Evolutionary conservation across 495 filamentous ascomycete genomes (phyloP).

Genomic region (Hypoxylon subgilvum): DNA sequence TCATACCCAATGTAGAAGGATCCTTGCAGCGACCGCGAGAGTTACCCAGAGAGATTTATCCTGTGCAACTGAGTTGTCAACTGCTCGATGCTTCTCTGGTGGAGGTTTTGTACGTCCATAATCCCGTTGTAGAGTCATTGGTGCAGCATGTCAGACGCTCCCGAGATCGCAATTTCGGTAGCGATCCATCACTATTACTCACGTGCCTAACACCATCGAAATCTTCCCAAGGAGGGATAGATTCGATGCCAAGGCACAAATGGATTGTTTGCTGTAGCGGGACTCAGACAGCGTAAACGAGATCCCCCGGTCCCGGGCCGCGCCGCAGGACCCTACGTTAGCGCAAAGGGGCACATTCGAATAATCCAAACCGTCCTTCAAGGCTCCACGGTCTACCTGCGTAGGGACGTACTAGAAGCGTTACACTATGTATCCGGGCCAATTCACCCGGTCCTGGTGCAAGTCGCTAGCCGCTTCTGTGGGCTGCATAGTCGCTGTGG

Average conservation of each 20-base stretch:
- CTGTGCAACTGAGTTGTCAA: constrained; percentile 19
- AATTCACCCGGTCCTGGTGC: constrained; percentile 3
- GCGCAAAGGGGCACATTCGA: neutral
- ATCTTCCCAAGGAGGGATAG: neutral
- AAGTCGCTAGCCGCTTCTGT: constrained; percentile 20
- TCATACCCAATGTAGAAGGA: neutral
- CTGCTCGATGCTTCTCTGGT: constrained; percentile 16
- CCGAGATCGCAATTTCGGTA: constrained; percentile 26
- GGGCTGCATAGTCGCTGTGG: neutral
- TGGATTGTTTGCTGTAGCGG: constrained; percentile 34
- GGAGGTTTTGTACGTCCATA: neutral
- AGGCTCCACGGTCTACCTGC: constrained; percentile 3
- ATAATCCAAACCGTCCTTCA: neutral
- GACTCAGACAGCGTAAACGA: neutral
- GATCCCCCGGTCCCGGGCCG: constrained; percentile 24
- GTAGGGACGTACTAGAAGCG: neutral
- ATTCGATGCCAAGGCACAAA: constrained; percentile 15
- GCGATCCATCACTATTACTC: constrained; percentile 13
- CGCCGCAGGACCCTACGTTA: constrained; percentile 19
- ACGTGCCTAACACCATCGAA: constrained; percentile 1
- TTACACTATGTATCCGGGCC: constrained; percentile 17
- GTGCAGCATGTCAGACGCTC: constrained; percentile 12
- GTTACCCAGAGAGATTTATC: neutral
- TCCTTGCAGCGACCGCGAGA: constrained; percentile 15
- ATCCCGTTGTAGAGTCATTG: neutral